These are phyloP conservation scores for Neoboletus brunneissimus DNA, from an alignment of 768 basidiomycete species.

Conservation along the genomic window DNA sequence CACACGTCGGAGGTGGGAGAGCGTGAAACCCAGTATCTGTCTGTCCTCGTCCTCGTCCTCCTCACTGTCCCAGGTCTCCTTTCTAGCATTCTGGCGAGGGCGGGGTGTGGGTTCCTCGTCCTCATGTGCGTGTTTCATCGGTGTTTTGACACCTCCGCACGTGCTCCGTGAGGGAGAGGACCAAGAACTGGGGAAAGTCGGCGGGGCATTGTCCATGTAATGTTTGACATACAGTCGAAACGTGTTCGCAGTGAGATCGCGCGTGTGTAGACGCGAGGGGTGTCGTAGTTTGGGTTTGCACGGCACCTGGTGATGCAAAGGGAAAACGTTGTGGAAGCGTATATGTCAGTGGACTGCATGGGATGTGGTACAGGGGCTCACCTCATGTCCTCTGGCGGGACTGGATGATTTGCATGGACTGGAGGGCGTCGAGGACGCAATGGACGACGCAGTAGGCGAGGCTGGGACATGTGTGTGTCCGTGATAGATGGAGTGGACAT, in stretches of 20 bases:
- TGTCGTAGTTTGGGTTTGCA: slow-evolving; percentile 59
- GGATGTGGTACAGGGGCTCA: not conserved
- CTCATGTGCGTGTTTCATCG: slow-evolving; percentile 34
- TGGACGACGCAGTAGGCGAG: slow-evolving; percentile 23
- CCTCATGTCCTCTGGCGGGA: slow-evolving; percentile 17
- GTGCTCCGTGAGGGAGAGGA: slow-evolving; percentile 3
- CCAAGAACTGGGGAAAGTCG: not conserved
- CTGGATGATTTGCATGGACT: slow-evolving; percentile 29
- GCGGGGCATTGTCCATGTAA: slow-evolving; percentile 62
- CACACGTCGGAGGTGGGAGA: slow-evolving; percentile 75
- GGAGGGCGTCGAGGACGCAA: slow-evolving; percentile 30
- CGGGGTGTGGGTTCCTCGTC: slow-evolving; percentile 14
- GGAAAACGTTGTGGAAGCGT: not conserved
- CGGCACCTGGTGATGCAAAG: not conserved
- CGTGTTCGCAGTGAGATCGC: slow-evolving; percentile 66
- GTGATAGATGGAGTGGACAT: not conserved
- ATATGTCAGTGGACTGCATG: not conserved
- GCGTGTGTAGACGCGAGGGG: slow-evolving; percentile 63
- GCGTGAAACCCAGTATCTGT: slow-evolving; percentile 50
- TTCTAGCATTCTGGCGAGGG: not conserved
- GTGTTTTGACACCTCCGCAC: slow-evolving; percentile 15
- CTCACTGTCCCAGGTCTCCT: not conserved
- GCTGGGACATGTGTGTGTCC: slow-evolving; percentile 8
- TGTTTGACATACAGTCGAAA: slow-evolving; percentile 78
- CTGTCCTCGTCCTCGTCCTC: not conserved